Percentiles rank a stretch among this genome's conserved stretches.
These are phyloP conservation scores for Cicer cuneatum DNA, from an alignment of 306 rosid species.

Conservation along the genomic window DNA sequence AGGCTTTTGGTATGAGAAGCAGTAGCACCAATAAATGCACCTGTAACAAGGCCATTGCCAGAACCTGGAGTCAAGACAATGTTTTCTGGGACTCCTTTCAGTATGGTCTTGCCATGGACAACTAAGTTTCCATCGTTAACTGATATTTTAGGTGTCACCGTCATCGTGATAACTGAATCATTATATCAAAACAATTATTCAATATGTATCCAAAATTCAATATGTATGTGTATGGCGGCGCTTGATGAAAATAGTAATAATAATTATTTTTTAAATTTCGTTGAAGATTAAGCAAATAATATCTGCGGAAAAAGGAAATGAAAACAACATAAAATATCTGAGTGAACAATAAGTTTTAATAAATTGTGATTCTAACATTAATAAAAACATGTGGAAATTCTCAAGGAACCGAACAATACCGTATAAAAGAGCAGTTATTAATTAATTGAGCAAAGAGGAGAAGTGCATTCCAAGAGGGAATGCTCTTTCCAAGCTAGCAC, in stretches of 20 bases:
- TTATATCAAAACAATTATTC: slow-evolving; percentile 29
- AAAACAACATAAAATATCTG: no score
- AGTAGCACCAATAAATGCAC: slow-evolving; percentile 87
- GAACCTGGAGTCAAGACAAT: slow-evolving; percentile 74
- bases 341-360: no score
- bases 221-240: no score
- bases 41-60: slow-evolving; percentile 68
- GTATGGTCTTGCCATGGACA: slow-evolving; percentile 85
- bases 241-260: no score
- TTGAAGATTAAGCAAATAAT: no score
- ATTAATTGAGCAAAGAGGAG: background rate
- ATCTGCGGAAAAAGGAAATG: no score
- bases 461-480: slow-evolving; percentile 53
- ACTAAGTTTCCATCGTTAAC: slow-evolving; percentile 78
- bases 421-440: background rate
- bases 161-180: slow-evolving; percentile 61
- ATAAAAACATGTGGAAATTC: no score
- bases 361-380: no score
- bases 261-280: no score
- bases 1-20: slow-evolving; percentile 75
- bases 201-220: no score
- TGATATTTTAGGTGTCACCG: slow-evolving; percentile 71
- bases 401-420: no score
- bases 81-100: slow-evolving; percentile 83
- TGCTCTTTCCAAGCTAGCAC: slow-evolving; percentile 34